Evolutionary conservation across 1,284 basidiomycete species (phyloP).

Genomic region (Cutaneotrichosporon sp.): DNA sequence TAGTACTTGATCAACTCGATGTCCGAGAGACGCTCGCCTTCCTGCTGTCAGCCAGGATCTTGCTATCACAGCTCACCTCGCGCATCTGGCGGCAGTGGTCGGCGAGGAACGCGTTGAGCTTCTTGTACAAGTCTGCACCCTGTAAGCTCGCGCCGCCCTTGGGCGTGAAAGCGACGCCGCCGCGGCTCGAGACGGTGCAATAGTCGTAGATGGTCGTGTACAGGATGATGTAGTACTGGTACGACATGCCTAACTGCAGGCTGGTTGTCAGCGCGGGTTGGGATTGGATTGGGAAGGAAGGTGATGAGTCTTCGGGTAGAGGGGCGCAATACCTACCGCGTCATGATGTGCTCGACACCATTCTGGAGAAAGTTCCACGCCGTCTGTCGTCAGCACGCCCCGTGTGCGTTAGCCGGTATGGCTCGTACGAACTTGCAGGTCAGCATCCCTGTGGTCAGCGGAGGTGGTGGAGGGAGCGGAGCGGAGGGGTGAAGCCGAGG

Average conservation of each 20-base stretch:
- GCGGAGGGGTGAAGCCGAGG: neutral
- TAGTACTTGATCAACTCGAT: constrained; percentile 89
- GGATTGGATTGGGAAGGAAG: neutral
- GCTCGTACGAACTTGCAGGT: constrained; percentile 29
- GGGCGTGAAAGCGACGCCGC: constrained; percentile 26
- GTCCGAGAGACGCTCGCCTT: constrained; percentile 76
- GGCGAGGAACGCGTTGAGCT: constrained; percentile 80
- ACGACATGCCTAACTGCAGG: constrained; percentile 82
- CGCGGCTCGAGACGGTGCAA: constrained; percentile 61
- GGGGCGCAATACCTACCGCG: constrained; percentile 52
- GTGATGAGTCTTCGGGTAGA: neutral
- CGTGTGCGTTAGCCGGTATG: neutral
- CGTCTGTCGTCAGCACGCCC: constrained; percentile 56
- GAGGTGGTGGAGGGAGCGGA: neutral
- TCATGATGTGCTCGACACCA: constrained; percentile 93
- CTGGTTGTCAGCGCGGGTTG: constrained; percentile 37
- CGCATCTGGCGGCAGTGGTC: constrained; percentile 69
- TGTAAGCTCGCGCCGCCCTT: constrained; percentile 88
- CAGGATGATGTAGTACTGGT: constrained; percentile 86
- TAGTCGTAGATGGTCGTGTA: constrained; percentile 97
- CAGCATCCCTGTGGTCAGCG: constrained; percentile 35
- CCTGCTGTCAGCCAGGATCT: constrained; percentile 54
- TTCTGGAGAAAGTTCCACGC: constrained; percentile 86
- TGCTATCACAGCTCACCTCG: constrained; percentile 58
- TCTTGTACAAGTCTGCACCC: constrained; percentile 90